Evolutionary conservation across 345 rosid species (phyloP).

Genomic region (Eucalyptus rudis): DNA sequence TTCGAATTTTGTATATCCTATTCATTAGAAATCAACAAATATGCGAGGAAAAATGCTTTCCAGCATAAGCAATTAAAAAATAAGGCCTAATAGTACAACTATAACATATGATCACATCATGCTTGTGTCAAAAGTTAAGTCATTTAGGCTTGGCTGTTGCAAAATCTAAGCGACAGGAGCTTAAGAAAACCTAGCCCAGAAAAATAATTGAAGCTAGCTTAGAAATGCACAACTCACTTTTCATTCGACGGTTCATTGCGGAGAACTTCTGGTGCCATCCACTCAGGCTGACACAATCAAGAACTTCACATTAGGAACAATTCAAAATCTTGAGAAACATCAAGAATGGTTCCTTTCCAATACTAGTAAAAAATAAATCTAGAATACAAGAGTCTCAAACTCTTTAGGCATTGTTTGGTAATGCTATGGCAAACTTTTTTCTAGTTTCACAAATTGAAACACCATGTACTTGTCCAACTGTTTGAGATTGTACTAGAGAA

Average conservation of each 20-base stretch:
- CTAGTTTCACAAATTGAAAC: too few species aligned
- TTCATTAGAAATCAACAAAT: too few species aligned
- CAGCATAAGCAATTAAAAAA: neutral
- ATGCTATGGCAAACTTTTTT: too few species aligned
- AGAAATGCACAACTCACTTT: slow-evolving; percentile 11
- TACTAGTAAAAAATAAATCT: too few species aligned
- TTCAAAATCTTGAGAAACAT: neutral
- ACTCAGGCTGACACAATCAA: slow-evolving; percentile 10
- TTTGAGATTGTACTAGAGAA: too few species aligned
- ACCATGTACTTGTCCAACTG: too few species aligned
- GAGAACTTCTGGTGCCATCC: slow-evolving; percentile 41
- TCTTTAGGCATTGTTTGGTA: too few species aligned
- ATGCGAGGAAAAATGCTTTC: too few species aligned
- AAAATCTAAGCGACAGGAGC: neutral
- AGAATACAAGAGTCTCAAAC: too few species aligned
- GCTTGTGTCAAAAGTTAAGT: neutral
- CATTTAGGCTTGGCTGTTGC: neutral
- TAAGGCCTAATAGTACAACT: neutral
- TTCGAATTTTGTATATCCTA: too few species aligned
- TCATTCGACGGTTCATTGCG: slow-evolving; percentile 26
- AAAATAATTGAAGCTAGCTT: neutral
- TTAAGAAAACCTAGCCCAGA: neutral
- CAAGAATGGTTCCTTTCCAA: neutral
- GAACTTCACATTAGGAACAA: neutral
- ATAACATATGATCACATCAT: neutral